phyloP scores from a whole-genome alignment of 768 basidiomycete species.

The Candolleomyces aberdarensis region DNA sequence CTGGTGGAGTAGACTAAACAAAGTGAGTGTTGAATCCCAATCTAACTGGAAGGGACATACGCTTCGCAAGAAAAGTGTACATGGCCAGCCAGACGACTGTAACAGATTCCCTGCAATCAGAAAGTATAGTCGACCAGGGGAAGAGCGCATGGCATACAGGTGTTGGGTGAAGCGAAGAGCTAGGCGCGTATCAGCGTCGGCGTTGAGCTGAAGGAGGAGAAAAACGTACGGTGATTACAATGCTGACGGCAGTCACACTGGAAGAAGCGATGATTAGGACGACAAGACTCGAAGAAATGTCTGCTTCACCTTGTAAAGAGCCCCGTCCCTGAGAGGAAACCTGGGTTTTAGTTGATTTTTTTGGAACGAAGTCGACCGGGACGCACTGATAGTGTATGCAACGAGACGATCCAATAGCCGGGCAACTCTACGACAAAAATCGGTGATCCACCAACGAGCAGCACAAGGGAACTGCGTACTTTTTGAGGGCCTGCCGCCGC shows the following conservation, averaged over 20 bases:
- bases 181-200: background rate
- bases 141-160: slow-evolving; percentile 12
- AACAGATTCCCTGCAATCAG: background rate
- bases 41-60: too few relatives aligned
- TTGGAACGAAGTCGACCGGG: too few relatives aligned
- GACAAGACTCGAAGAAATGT: background rate
- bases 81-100: slow-evolving; percentile 6
- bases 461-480: background rate
- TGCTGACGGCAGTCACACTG: background rate
- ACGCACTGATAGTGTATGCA: slow-evolving; percentile 24
- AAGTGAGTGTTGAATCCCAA: too few relatives aligned
- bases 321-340: slow-evolving; percentile 13
- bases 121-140: background rate
- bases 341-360: too few relatives aligned
- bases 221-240: background rate
- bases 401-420: slow-evolving; percentile 24
- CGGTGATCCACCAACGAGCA: slow-evolving; percentile 6
- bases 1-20: slow-evolving; percentile 7
- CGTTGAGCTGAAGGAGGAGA: background rate
- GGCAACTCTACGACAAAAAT: slow-evolving; percentile 12
- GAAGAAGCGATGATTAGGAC: background rate
- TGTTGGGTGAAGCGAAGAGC: slow-evolving; percentile 19
- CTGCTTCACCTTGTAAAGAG: slow-evolving; percentile 21
- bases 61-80: slow-evolving; percentile 9
- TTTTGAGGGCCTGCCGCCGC: background rate